Evolutionary conservation across 805 yeast genomes (phyloP), one percentile per base, ranked within the genome.

Genomic region (Saturnispora saitoi): DNA sequence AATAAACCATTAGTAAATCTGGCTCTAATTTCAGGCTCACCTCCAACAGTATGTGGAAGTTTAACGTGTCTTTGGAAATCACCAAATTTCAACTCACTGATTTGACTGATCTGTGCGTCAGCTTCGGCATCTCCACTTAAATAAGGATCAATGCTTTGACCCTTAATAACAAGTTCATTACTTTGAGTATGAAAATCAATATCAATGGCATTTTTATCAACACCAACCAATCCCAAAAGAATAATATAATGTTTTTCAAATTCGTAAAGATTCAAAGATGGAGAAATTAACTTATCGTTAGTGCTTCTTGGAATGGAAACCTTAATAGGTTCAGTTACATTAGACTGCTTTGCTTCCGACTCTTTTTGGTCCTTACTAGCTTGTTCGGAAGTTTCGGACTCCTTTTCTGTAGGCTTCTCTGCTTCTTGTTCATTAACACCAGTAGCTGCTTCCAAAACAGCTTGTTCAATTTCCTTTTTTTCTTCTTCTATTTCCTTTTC

Each of bases 181-280:
- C 76, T 69, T 1, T 80, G 68, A 32, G 83, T 80, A 56, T 80
- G 84, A 62, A 70, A 79, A 56, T 80, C 81, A 38, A 80, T 70
- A 45, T 73, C 75, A 53, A 80, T 71, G 15, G 75, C 70, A 37
- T 71, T 70, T 20, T 76, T 72, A 30, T 70, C 66, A 2, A 81
- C 80, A 43, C 85, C 85, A n/a, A 85, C 79, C 24, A 80, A 59
- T 4, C 82, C 74, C 11, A 78, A 59, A 1, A 73, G 74, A 11
- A 78, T 70, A 14, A 69, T 58, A 53, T 78, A 80, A 15, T 65
- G 62, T 15, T 68, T 68, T 1, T 68, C 67, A 44, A 69, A 65
- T 51, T 79, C 80, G 54, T 78, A 78, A n/a, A 78, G 72, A 53
- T 79, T 80, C 3, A 78, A 65, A 48, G 76, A 75, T 22, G 85